Percentiles rank a stretch among this genome's conserved stretches.
These are phyloP conservation scores for Exophiala mesophila DNA, from an alignment of 2,329 filamentous ascomycete species.

Conservation along the genomic window DNA sequence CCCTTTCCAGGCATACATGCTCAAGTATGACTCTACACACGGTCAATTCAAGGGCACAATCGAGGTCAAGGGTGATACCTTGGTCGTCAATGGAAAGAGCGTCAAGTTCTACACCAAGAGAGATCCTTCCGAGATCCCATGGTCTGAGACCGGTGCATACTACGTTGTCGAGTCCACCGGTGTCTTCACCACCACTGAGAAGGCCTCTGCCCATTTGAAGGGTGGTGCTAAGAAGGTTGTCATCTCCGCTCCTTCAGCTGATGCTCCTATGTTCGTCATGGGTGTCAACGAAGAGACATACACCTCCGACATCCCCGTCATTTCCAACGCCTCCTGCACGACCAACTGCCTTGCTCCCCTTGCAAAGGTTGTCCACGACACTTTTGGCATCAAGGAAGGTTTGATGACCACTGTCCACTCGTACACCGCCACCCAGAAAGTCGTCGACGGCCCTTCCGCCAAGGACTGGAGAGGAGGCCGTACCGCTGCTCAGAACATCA, in stretches of 20 bases:
- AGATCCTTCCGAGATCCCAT: conserved; percentile 86
- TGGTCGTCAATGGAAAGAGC: conserved; percentile 89
- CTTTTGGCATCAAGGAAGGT: conserved; percentile 95
- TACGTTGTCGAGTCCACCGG: conserved; percentile 98
- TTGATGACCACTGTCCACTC: conserved; percentile 99
- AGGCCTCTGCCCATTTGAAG: conserved; percentile 89
- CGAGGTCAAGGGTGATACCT: conserved; percentile 64
- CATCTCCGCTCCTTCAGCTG: conserved; percentile 56
- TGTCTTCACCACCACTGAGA: conserved; percentile 98
- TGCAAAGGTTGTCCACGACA: conserved; percentile 98
- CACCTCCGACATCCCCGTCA: conserved; percentile 83
- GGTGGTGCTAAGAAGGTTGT: conserved; percentile 98
- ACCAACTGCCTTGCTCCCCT: conserved; percentile 99
- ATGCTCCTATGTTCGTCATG: conserved; percentile 99
- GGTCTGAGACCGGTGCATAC: conserved; percentile 77
- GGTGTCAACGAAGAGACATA: conserved; percentile 96
- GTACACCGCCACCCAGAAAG: conserved; percentile 99
- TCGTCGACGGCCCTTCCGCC: conserved; percentile 90
- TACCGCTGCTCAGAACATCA: conserved; percentile 99
- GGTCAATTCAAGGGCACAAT: conserved; percentile 93
- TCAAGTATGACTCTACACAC: conserved; percentile 98
- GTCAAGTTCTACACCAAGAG: conserved; percentile 92
- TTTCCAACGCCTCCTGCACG: conserved; percentile 99
- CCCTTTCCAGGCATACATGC: conserved; percentile 80
- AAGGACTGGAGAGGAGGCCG: conserved; percentile 99